phyloP scores from a whole-genome alignment of 176 grass and related monocot genomes.

The Leersia perrieri region DNA sequence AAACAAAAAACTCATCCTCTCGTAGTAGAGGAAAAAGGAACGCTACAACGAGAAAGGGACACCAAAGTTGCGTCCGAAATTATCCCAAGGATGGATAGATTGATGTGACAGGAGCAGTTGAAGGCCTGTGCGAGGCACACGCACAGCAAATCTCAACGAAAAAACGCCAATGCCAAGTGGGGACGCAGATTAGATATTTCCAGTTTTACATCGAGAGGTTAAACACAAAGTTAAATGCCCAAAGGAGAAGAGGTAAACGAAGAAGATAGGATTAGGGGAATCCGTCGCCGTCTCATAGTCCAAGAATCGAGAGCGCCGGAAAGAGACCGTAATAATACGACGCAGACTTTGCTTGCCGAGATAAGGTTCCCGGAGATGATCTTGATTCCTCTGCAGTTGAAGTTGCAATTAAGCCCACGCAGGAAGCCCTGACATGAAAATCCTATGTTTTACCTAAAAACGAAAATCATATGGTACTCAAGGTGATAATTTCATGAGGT shows the following conservation, averaged over 20 bases:
- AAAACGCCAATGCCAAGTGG: background rate
- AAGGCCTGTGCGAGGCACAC: slow-evolving; percentile 56
- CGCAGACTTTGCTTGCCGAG: background rate
- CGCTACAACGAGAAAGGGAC: background rate
- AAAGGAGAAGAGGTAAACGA: too few species aligned
- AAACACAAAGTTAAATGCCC: too few species aligned
- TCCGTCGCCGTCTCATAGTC: background rate
- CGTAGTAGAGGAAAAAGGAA: background rate
- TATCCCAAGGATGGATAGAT: background rate
- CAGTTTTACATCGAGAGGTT: background rate
- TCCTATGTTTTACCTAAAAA: too few species aligned
- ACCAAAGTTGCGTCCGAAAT: background rate
- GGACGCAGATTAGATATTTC: slow-evolving; percentile 4
- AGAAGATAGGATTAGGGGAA: too few species aligned
- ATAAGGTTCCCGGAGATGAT: background rate
- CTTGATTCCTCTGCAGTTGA: background rate
- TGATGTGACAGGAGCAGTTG: slow-evolving; percentile 50
- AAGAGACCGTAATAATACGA: background rate
- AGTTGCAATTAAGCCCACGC: background rate
- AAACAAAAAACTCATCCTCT: background rate
- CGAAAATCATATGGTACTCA: background rate
- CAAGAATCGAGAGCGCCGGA: background rate
- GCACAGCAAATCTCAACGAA: background rate
- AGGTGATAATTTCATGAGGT: background rate
- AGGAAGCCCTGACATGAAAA: background rate